Base-by-base conservation (phyloP, 257 asterid species). In the Nicotiana otophora region DNA sequence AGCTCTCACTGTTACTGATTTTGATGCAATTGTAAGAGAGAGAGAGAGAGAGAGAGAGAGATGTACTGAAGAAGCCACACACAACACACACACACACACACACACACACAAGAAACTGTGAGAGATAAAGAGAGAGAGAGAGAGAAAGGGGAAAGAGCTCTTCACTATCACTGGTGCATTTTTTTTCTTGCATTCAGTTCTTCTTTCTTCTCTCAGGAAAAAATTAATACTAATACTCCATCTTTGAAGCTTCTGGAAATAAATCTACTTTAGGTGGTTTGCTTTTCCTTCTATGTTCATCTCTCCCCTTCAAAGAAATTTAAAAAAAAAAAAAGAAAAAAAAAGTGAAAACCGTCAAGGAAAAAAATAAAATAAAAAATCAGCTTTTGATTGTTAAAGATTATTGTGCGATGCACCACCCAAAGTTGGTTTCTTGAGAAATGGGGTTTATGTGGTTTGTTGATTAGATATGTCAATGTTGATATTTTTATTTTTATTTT, bases 1-100 rank as follows among this genome's bases (percentile, higher is more conserved):
- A 91, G 97, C 90, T 88, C 89, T 88, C 88, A 90, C 84, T 89
- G 82, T 84, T 95, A 90, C 95, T 92, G 92, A 92, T 91, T 94
- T 92, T 91, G 92, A 80, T 86, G 84, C 88, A 82, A 79, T 78
- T 78, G 88, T 81, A 84, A 84, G 80, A 66, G 61, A 80, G 58
- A 42, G 79, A 62, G 81, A 67, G 26, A 23, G 26, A 23, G 26
- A 23, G 26, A 23, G 81, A 79, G 80, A 42, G 82, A 77, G 80
- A 69, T 86, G 92, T 91, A 89, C 92, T 72, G 68, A 75, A 76
- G 91, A 88, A 92, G 90, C 85, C 74, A 60, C 81, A 54, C 26
- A 23, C 26, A 23, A 88, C 26, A 23, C 26, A 23, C 26, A 23
- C 74, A 60, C 81, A 54, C 87, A 80, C 82, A 87, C 85, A 28